phyloP scores from a whole-genome alignment of 129 eudicot species.

The Flaveria linearis region DNA sequence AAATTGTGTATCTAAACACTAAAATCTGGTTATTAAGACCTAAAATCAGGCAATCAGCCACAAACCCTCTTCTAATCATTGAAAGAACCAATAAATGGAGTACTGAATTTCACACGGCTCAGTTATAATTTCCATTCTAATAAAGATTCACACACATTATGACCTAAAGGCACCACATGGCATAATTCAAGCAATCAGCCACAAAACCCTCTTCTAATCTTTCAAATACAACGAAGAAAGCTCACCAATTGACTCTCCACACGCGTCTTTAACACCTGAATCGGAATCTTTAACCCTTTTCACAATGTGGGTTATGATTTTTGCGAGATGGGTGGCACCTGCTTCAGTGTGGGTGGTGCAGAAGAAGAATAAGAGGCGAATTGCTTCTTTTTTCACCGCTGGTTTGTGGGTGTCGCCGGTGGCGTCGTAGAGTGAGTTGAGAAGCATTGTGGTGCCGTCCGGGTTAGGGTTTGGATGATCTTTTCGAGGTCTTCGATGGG shows the following conservation, averaged over 20 bases:
- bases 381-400: slow-evolving; percentile 72
- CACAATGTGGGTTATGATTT: slow-evolving; percentile 73
- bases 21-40: not conserved
- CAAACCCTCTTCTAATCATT: not conserved
- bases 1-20: not conserved
- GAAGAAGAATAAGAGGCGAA: slow-evolving; percentile 61
- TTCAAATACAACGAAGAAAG: slow-evolving; percentile 64
- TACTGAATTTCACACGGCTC: not conserved
- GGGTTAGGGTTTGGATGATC: slow-evolving; percentile 68
- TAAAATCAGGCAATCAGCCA: not conserved
- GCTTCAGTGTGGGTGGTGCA: slow-evolving; percentile 70
- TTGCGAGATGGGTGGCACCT: slow-evolving; percentile 69
- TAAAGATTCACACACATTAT: not conserved
- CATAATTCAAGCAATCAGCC: too few species aligned
- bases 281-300: slow-evolving; percentile 78
- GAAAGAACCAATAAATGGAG: too few species aligned
- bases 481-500: slow-evolving; percentile 90
- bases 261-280: slow-evolving; percentile 76
- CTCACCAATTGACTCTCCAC: slow-evolving; percentile 78
- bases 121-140: too few species aligned
- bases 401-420: slow-evolving; percentile 54
- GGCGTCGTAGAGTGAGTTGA: slow-evolving; percentile 83
- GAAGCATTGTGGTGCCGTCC: slow-evolving; percentile 77
- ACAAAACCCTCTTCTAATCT: slow-evolving; percentile 55
- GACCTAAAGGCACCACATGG: not conserved